Evolutionary conservation across 352 stramenopile genomes (phyloP), one percentile per base, ranked within the genome.

Genomic region (Aphanomyces euteiches): DNA sequence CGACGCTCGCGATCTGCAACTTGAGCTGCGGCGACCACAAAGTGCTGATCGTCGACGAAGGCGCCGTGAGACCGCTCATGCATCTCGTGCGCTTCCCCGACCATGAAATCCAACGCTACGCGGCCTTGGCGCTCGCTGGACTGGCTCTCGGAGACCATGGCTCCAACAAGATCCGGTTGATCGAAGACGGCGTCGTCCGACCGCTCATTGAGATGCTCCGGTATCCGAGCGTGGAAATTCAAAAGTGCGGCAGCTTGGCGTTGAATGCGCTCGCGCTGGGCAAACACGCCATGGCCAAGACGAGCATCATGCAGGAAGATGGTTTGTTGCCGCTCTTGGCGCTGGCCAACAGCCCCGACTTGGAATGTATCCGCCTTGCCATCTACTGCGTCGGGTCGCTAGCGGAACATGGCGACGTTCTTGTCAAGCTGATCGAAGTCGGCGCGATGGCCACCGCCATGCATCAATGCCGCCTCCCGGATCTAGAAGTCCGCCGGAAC

Each of bases 71-170:
- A n/a, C 89, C 96, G 15, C 83, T 98, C 8, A 93, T 96, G 13
- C 97, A 98, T 72, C 75, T 99, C 50, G 83, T 96, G 7, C 82
- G 95, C 19, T 98, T 98, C 72, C 96, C 95, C 5, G 95, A 99
- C 68, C 80, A 95, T 8, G 91, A 98, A 75, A 97, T 99, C 68
- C 95, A 99, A 78, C 84, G 94, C 3, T 98, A 97, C 63, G 95
- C 96, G 13, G 88, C 92, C 5, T 80, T 98, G 57, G 86, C 95
- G 15, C 75, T 98, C 7, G 94, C 95, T 15, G 95, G 88, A 28
- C 75, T 99, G 28, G 90, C 88, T 1, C 78, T 99, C 1, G 96
- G 95, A 36, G 92, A 92, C 68, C 88, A 97, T 68, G 85, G 85
- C n/a, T 85, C 87, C 66, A 97, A 97, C 78, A 98, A 98, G 77